These are phyloP conservation scores for Phytophthora vignae DNA, from an alignment of 352 stramenopile genomes.

Conservation along the genomic window DNA sequence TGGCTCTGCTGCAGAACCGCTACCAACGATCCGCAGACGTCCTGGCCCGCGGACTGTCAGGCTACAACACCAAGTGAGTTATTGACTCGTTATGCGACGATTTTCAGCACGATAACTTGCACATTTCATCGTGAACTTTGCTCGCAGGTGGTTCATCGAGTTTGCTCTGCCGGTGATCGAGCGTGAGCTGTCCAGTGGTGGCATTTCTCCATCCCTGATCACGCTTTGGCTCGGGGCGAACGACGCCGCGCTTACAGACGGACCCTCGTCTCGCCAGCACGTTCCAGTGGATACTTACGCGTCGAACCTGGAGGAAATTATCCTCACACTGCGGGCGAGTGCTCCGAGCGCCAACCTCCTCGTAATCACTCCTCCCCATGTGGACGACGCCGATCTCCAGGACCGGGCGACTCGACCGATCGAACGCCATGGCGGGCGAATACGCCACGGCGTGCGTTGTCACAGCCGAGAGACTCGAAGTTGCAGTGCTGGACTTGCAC, in stretches of 20 bases:
- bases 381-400: slow-evolving; percentile 41
- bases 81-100: neutral
- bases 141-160: slow-evolving; percentile 47
- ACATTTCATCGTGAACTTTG: neutral
- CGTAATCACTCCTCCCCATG: slow-evolving; percentile 54
- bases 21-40: slow-evolving; percentile 67
- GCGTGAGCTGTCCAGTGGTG: slow-evolving; percentile 38
- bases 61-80: slow-evolving; percentile 57
- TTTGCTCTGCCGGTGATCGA: slow-evolving; percentile 51
- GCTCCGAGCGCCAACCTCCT: slow-evolving; percentile 38
- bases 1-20: slow-evolving; percentile 49
- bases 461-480: slow-evolving; percentile 26
- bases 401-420: slow-evolving; percentile 41
- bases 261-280: slow-evolving; percentile 39
- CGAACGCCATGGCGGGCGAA: slow-evolving; percentile 38
- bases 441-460: slow-evolving; percentile 55
- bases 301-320: slow-evolving; percentile 45
- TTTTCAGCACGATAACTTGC: neutral
- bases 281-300: slow-evolving; percentile 57
- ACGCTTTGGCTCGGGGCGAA: slow-evolving; percentile 72
- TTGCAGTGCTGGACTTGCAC: slow-evolving; percentile 52
- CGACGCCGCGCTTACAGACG: slow-evolving; percentile 54
- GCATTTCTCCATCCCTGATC: slow-evolving; percentile 43
- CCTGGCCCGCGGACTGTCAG: slow-evolving; percentile 61
- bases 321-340: slow-evolving; percentile 30